These are phyloP conservation scores for Neoboletus magnificus DNA, from an alignment of 768 basidiomycete genomes.

Conservation along the genomic window DNA sequence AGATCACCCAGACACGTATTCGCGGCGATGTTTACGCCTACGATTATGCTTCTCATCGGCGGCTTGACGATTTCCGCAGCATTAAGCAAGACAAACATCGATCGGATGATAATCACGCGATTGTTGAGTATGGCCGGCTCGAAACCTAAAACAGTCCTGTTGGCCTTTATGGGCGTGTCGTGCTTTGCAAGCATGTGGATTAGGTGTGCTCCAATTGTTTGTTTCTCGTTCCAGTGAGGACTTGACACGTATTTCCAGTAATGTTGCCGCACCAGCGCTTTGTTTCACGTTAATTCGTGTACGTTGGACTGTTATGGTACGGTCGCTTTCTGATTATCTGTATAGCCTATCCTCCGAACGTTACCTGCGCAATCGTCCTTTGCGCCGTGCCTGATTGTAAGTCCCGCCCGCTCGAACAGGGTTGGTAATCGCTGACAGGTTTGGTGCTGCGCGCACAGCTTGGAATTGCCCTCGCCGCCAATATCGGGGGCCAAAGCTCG, in stretches of 20 bases:
- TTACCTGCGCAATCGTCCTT: slow-evolving; percentile 85
- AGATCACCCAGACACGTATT: slow-evolving; percentile 69
- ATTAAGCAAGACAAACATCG: slow-evolving; percentile 92
- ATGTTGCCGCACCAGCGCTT: slow-evolving; percentile 95
- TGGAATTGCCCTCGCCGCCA: slow-evolving; percentile 96
- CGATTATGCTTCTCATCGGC: slow-evolving; percentile 96
- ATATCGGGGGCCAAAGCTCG: slow-evolving; percentile 95
- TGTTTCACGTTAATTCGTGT: slow-evolving; percentile 96
- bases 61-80: slow-evolving; percentile 98
- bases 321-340: slow-evolving; percentile 1
- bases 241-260: slow-evolving; percentile 44
- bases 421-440: neutral
- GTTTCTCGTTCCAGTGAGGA: neutral
- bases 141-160: slow-evolving; percentile 77
- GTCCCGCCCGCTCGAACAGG: slow-evolving; percentile 26
- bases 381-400: slow-evolving; percentile 86
- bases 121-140: slow-evolving; percentile 90
- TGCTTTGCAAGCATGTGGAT: slow-evolving; percentile 99
- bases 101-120: slow-evolving; percentile 85
- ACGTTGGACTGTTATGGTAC: slow-evolving; percentile 24
- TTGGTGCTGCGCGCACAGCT: slow-evolving; percentile 52
- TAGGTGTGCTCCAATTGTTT: slow-evolving; percentile 46
- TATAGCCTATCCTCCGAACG: slow-evolving; percentile 88
- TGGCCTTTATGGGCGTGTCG: slow-evolving; percentile 93
- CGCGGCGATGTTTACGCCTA: slow-evolving; percentile 94